Conservation (phyloP, 768 basidiomycete species). For the Suillus clintonianus region DNA sequence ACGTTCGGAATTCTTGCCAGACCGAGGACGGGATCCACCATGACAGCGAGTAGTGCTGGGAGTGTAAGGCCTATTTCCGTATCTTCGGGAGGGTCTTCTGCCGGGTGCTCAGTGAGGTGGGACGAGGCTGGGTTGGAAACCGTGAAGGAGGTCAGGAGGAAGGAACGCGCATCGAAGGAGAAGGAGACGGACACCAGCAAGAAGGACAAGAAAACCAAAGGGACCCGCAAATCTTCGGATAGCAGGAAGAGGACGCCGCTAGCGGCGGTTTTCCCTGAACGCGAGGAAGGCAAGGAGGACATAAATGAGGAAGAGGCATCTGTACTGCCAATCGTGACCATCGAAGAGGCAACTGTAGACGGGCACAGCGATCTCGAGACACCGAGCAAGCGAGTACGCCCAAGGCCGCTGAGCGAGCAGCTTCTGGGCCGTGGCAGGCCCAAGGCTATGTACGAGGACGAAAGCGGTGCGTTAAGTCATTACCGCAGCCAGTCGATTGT, state of each 20-base stretch:
- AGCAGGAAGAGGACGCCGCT: conserved; percentile 56
- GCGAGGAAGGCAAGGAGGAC: conserved; percentile 10
- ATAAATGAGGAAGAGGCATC: conserved; percentile 6
- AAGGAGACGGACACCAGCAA: conserved; percentile 34
- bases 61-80: conserved; percentile 50
- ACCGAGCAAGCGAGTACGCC: conserved; percentile 43
- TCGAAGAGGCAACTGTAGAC: conserved; percentile 57
- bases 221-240: conserved; percentile 45
- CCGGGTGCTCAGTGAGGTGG: conserved; percentile 48
- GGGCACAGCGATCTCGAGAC: conserved; percentile 38
- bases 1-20: conserved; percentile 32
- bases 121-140: conserved; percentile 51
- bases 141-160: conserved; percentile 47
- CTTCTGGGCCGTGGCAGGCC: conserved; percentile 51
- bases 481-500: neutral
- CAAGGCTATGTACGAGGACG: conserved; percentile 48
- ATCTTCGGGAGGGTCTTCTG: conserved; percentile 43
- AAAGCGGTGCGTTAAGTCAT: conserved; percentile 37
- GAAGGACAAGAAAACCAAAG: conserved; percentile 27
- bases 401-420: conserved; percentile 68
- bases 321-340: conserved; percentile 34
- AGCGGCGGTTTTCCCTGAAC: conserved; percentile 57
- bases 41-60: conserved; percentile 36
- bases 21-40: conserved; percentile 39
- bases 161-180: conserved; percentile 35